A percentile compares a stretch with the other conserved stretches of the same genome.
These are phyloP conservation scores for Aspergillus sp. DNA, from an alignment of 2,329 filamentous ascomycete species.

Conservation along the genomic window DNA sequence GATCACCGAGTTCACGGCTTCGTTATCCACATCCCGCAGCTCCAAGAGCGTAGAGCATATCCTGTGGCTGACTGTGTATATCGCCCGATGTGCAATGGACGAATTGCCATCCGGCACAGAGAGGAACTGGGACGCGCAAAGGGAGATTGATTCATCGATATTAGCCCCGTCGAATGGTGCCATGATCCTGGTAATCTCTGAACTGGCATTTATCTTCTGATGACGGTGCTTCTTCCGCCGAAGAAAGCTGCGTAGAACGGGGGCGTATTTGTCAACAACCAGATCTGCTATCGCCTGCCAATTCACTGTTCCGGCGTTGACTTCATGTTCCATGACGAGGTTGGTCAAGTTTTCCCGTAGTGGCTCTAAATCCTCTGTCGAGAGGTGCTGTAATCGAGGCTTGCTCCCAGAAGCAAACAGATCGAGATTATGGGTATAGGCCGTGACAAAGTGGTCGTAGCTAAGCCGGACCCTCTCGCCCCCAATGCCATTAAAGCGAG, in stretches of 20 bases:
- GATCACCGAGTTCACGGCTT: slow-evolving; percentile 30
- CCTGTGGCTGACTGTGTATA: slow-evolving; percentile 28
- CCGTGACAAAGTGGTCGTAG: slow-evolving; percentile 51
- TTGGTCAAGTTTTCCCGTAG: slow-evolving; percentile 48
- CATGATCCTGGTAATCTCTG: slow-evolving; percentile 16
- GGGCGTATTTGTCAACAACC: slow-evolving; percentile 62
- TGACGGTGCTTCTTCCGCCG: slow-evolving; percentile 23
- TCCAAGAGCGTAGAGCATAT: slow-evolving; percentile 35
- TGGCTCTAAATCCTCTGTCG: slow-evolving; percentile 30
- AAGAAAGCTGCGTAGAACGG: slow-evolving; percentile 47
- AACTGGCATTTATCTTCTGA: too few relatives aligned
- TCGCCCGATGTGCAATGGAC: slow-evolving; percentile 26
- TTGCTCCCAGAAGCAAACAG: slow-evolving; percentile 36
- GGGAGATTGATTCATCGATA: slow-evolving; percentile 26
- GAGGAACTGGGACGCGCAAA: slow-evolving; percentile 37
- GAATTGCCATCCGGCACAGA: slow-evolving; percentile 13
- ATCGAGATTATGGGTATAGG: slow-evolving; percentile 45
- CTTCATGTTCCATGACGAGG: slow-evolving; percentile 39
- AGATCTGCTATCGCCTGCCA: slow-evolving; percentile 70
- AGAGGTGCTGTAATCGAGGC: slow-evolving; percentile 38
- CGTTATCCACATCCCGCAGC: slow-evolving; percentile 20
- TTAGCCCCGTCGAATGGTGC: slow-evolving; percentile 35
- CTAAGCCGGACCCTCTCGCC: slow-evolving; percentile 46
- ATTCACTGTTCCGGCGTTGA: slow-evolving; percentile 41
- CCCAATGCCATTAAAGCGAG: slow-evolving; percentile 33